These are phyloP conservation scores for Beauveria australis DNA, from an alignment of 2,329 filamentous ascomycete species.

Conservation along the genomic window DNA sequence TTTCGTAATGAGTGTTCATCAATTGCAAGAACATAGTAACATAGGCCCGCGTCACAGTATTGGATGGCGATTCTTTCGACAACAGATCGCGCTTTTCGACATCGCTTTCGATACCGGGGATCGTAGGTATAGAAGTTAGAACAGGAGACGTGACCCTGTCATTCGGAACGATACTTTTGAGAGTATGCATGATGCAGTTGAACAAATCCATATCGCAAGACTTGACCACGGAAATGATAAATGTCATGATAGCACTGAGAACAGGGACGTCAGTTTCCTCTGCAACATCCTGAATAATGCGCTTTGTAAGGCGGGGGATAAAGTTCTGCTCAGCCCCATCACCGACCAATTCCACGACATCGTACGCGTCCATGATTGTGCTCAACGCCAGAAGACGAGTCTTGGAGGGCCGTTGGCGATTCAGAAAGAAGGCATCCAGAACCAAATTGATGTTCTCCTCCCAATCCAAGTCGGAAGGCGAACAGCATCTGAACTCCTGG, in stretches of 20 bases:
- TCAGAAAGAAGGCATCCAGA: slow-evolving; percentile 54
- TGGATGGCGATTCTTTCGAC: slow-evolving; percentile 46
- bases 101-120: slow-evolving; percentile 16
- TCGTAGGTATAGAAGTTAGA: slow-evolving; percentile 21
- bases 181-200: slow-evolving; percentile 44
- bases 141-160: slow-evolving; percentile 39
- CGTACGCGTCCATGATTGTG: slow-evolving; percentile 50
- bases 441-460: slow-evolving; percentile 54
- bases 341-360: slow-evolving; percentile 49
- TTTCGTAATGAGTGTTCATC: slow-evolving; percentile 57
- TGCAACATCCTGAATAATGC: slow-evolving; percentile 52
- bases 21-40: slow-evolving; percentile 69
- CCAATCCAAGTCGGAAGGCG: slow-evolving; percentile 63
- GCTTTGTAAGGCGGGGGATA: slow-evolving; percentile 50
- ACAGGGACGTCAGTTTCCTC: slow-evolving; percentile 57
- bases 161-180: slow-evolving; percentile 41
- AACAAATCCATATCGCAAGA: slow-evolving; percentile 52
- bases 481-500: slow-evolving; percentile 60
- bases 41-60: slow-evolving; percentile 63
- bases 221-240: slow-evolving; percentile 57
- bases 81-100: slow-evolving; percentile 16
- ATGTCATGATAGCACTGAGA: slow-evolving; percentile 55
- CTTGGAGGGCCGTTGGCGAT: slow-evolving; percentile 49
- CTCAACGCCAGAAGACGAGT: slow-evolving; percentile 56
- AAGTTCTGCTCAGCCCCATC: slow-evolving; percentile 50